These are phyloP conservation scores for Quercus glauca DNA, from an alignment of 306 rosid species.

Conservation along the genomic window DNA sequence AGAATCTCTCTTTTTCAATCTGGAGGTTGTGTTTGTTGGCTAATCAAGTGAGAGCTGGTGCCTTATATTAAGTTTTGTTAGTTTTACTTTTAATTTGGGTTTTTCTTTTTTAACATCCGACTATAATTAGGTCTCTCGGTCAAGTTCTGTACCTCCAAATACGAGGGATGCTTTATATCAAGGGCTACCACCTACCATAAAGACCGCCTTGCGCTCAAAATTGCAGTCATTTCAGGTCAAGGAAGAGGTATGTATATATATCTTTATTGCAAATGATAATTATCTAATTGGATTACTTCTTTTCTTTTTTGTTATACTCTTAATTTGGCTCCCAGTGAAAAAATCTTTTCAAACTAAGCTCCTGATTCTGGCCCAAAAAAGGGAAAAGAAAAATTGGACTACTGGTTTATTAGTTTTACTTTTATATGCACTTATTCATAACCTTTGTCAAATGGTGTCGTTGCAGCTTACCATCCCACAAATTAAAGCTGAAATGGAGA, in stretches of 20 bases:
- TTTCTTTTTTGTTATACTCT: neutral
- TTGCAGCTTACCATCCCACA: slow-evolving; percentile 84
- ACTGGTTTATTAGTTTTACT: neutral
- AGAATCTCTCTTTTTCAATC: neutral
- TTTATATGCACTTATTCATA: neutral
- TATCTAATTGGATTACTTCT: neutral
- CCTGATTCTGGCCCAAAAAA: neutral
- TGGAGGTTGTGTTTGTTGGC: neutral
- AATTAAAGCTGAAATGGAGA: slow-evolving; percentile 97
- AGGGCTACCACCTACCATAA: slow-evolving; percentile 86
- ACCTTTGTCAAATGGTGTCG: neutral
- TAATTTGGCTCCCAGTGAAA: neutral
- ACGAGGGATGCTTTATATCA: slow-evolving; percentile 95
- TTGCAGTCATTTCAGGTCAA: slow-evolving; percentile 74
- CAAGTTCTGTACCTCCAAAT: slow-evolving; percentile 93
- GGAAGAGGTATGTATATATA: slow-evolving; percentile 71
- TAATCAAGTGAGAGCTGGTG: neutral
- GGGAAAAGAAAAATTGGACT: neutral
- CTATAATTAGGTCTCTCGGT: slow-evolving; percentile 78
- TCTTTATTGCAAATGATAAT: neutral
- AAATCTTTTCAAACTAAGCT: neutral
- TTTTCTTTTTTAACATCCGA: slow-evolving; percentile 28
- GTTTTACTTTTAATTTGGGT: neutral
- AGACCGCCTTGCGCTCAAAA: slow-evolving; percentile 79
- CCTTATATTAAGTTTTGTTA: neutral